Conservation (phyloP, 495 filamentous ascomycete genomes). For the Xylaria grammica region DNA sequence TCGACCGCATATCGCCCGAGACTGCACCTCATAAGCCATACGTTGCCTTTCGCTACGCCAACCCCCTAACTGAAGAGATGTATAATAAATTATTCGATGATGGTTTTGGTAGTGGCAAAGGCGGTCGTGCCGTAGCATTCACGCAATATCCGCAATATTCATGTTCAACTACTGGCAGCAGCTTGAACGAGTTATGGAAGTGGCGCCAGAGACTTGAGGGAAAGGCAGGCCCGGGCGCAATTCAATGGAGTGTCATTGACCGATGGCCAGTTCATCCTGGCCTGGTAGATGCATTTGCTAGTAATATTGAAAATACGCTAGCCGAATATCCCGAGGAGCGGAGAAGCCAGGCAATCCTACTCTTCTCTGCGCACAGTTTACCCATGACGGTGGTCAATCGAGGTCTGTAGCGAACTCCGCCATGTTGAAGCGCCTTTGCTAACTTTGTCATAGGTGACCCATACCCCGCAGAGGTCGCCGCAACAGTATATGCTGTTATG, state of each 20-base stretch:
- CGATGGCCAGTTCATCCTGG: conserved; percentile 93
- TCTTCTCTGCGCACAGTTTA: conserved; percentile 95
- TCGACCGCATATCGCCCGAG: conserved; percentile 87
- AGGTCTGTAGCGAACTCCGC: conserved; percentile 53
- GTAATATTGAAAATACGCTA: conserved; percentile 84
- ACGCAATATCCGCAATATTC: conserved; percentile 99
- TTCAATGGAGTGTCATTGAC: conserved; percentile 98
- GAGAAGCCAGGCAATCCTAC: conserved; percentile 76
- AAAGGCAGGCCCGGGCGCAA: conserved; percentile 67
- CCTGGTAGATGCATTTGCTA: conserved; percentile 87
- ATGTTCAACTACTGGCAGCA: conserved; percentile 97
- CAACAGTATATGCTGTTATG: conserved; percentile 98
- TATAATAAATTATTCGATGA: conserved; percentile 81
- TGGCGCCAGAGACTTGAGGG: conserved; percentile 89
- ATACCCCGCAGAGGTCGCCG: conserved; percentile 95
- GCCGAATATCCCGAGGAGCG: conserved; percentile 80
- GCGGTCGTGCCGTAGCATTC: conserved; percentile 92
- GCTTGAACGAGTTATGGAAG: conserved; percentile 96
- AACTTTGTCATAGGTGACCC: conserved; percentile 70
- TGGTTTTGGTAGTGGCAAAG: conserved; percentile 84
- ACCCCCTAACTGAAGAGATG: conserved; percentile 92
- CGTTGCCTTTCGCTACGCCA: conserved; percentile 96
- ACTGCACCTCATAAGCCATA: conserved; percentile 98
- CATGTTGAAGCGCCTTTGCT: conserved; percentile 21
- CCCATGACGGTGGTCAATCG: conserved; percentile 97